Evolutionary conservation across 1,139 yeast species (phyloP).

Genomic region (Saccharomyces hybrid): DNA sequence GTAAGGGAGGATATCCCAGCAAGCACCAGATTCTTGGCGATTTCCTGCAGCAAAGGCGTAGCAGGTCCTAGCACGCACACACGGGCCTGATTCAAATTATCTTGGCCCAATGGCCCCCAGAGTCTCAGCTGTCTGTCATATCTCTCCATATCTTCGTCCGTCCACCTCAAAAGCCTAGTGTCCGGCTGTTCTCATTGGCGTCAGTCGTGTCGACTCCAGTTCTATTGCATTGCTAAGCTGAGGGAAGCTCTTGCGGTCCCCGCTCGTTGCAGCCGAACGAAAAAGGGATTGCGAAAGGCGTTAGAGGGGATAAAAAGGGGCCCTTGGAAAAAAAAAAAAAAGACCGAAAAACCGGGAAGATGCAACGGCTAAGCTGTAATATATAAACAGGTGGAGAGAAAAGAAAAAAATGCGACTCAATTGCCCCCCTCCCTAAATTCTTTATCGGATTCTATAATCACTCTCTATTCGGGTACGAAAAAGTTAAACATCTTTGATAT

Average conservation of each 20-base stretch:
- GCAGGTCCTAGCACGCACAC: slow-evolving; percentile 58
- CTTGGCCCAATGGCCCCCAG: slow-evolving; percentile 80
- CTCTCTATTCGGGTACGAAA: background rate
- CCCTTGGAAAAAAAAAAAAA: background rate
- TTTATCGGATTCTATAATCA: background rate
- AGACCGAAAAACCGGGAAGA: slow-evolving; percentile 1
- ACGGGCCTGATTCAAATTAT: slow-evolving; percentile 48
- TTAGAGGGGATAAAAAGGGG: slow-evolving; percentile 1
- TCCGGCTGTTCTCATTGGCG: background rate
- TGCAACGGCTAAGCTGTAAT: background rate
- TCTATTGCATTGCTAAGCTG: background rate
- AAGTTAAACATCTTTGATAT: background rate
- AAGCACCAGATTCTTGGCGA: slow-evolving; percentile 67
- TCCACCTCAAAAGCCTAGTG: background rate
- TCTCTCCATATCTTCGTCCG: slow-evolving; percentile 25
- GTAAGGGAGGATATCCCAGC: slow-evolving; percentile 72
- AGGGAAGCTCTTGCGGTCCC: background rate
- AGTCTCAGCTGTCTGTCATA: slow-evolving; percentile 85
- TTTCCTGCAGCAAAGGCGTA: slow-evolving; percentile 52
- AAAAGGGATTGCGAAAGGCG: slow-evolving; percentile 1
- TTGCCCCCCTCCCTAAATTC: background rate
- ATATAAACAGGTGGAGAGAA: background rate
- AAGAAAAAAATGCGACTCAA: background rate
- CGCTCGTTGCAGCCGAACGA: background rate
- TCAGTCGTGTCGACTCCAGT: background rate